Percentiles rank a stretch among this genome's conserved stretches.
Evolutionary conservation across 78 protist genomes (phyloP).

Genomic region (Dictyostelium intermedium): DNA sequence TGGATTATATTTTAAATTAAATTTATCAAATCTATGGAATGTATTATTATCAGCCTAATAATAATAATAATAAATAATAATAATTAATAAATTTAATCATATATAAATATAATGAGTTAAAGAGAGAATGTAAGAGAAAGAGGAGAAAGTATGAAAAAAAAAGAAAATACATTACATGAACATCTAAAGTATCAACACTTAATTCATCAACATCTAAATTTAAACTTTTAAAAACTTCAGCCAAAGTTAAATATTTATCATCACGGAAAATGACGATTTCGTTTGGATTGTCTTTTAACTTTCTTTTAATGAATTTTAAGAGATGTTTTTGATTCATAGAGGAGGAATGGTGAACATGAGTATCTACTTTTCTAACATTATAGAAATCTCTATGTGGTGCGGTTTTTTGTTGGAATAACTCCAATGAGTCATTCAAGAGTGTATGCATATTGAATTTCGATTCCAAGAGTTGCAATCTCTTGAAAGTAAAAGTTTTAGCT

Average conservation of each 20-base stretch:
- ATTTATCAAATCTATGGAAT: constrained; percentile 94
- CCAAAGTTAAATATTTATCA: constrained; percentile 90
- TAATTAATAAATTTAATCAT: not conserved
- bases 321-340: constrained; percentile 97
- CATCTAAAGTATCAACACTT: constrained; percentile 94
- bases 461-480: constrained; percentile 48
- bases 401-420: constrained; percentile 52
- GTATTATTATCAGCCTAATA: constrained; percentile 70
- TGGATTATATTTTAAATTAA: constrained; percentile 97
- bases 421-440: constrained; percentile 68
- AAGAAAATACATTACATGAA: constrained; percentile 83
- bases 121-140: too few species aligned
- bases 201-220: constrained; percentile 84
- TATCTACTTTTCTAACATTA: constrained; percentile 97
- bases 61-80: too few species aligned
- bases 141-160: too few species aligned
- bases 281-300: constrained; percentile 72
- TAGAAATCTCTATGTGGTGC: constrained; percentile 97
- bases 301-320: constrained; percentile 95
- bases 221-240: constrained; percentile 87
- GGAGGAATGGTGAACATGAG: constrained; percentile 96
- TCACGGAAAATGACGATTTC: constrained; percentile 84
- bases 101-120: too few species aligned
- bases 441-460: constrained; percentile 79
- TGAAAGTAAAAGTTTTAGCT: constrained; percentile 66